Conservation (phyloP, 2,329 filamentous ascomycete genomes). For the Metarhizium humberi region DNA sequence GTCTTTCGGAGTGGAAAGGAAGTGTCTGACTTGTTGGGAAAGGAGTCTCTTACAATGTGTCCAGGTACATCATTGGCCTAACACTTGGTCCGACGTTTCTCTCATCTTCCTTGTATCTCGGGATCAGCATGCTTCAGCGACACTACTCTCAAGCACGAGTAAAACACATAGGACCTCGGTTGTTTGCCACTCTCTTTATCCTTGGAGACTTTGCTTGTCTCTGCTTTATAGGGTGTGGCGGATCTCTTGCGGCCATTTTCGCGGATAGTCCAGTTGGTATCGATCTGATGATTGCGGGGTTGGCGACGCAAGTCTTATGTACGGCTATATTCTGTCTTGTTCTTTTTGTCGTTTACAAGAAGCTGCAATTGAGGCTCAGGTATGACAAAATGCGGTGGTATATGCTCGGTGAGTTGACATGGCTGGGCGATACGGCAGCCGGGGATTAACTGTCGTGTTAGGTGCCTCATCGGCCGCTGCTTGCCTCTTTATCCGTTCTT, state of each 20-base stretch:
- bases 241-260: constrained; percentile 11
- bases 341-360: no score
- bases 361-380: no score
- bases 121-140: constrained; percentile 9
- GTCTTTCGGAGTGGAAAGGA: no score
- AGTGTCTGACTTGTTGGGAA: no score
- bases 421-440: no score
- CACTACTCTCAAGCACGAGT: constrained; percentile 1
- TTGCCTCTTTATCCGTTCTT: constrained; percentile 10
- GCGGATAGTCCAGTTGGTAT: constrained; percentile 7
- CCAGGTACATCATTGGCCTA: no score
- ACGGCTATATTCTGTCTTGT: no score
- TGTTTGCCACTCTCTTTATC: constrained; percentile 10
- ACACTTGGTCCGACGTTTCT: background rate
- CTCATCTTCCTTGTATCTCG: constrained; percentile 11
- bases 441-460: background rate
- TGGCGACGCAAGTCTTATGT: no score
- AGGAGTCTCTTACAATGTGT: no score
- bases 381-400: no score
- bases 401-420: no score
- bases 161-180: constrained; percentile 2
- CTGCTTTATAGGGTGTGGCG: constrained; percentile 11
- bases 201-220: constrained; percentile 11
- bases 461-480: constrained; percentile 5
- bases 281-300: no score